Conservation (phyloP, 1,284 basidiomycete species). For the Ustilago lituana region DNA sequence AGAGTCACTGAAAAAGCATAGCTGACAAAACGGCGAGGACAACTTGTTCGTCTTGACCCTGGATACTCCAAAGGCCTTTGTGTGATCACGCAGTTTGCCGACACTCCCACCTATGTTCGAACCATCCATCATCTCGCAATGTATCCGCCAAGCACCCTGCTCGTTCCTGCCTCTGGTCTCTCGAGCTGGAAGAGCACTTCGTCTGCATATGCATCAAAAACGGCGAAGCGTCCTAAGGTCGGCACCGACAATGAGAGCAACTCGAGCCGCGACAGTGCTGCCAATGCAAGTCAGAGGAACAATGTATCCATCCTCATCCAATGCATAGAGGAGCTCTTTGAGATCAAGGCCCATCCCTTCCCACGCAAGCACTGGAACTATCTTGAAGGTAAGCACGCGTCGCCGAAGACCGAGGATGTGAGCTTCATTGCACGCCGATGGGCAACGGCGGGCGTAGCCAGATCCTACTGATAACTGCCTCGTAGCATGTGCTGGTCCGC, state of each 20-base stretch:
- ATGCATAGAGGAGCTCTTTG: slow-evolving; percentile 77
- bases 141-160: slow-evolving; percentile 76
- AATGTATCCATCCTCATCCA: slow-evolving; percentile 72
- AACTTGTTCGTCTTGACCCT: too few relatives aligned
- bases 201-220: not conserved
- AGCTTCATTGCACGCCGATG: too few relatives aligned
- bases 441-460: too few relatives aligned
- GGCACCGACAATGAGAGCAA: not conserved
- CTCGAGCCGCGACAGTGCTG: not conserved
- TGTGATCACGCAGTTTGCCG: slow-evolving; percentile 69
- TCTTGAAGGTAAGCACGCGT: slow-evolving; percentile 72
- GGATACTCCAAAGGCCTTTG: slow-evolving; percentile 24
- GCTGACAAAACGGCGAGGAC: too few relatives aligned
- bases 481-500: not conserved
- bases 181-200: not conserved
- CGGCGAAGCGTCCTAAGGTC: slow-evolving; percentile 11
- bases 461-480: too few relatives aligned
- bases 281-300: not conserved
- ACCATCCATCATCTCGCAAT: slow-evolving; percentile 85
- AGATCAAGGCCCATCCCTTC: slow-evolving; percentile 75
- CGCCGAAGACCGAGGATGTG: not conserved
- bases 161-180: slow-evolving; percentile 65
- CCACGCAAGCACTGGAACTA: slow-evolving; percentile 84
- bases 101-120: slow-evolving; percentile 76
- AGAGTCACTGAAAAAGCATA: not conserved